Evolutionary conservation across 2,329 filamentous ascomycete genomes (phyloP).

Genomic region (Celoporthe dispersa): DNA sequence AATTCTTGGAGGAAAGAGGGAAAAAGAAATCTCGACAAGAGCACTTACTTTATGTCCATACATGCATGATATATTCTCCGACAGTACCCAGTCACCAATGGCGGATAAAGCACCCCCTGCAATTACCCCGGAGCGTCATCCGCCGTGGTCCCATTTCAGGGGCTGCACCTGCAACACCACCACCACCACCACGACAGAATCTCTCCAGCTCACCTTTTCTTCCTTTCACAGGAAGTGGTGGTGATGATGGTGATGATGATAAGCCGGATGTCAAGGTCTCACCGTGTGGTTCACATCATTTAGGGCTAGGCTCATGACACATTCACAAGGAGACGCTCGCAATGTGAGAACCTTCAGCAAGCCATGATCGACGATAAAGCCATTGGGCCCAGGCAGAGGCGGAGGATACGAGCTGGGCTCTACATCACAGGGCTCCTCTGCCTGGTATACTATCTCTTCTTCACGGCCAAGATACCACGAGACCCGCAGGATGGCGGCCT

Average conservation of each 20-base stretch:
- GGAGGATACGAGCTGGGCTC: constrained; percentile 33
- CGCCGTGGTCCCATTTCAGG: constrained; percentile 27
- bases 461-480: constrained; percentile 25
- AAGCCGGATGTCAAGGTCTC: not conserved
- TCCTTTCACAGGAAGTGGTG: not conserved
- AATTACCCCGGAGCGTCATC: constrained; percentile 22
- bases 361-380: constrained; percentile 31
- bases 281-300: not conserved
- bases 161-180: constrained; percentile 24
- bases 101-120: constrained; percentile 7
- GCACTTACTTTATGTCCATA: not conserved
- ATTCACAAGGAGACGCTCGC: not conserved
- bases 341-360: constrained; percentile 20
- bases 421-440: constrained; percentile 32
- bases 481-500: not conserved
- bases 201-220: not conserved
- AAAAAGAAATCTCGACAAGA: not conserved
- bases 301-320: not conserved
- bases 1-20: too few relatives aligned
- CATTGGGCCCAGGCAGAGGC: constrained; percentile 32
- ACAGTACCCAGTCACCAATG: not conserved
- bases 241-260: not conserved
- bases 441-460: constrained; percentile 35
- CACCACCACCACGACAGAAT: not conserved
- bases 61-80: not conserved